phyloP scores from a whole-genome alignment of 2,329 filamentous ascomycete genomes.

The Biscogniauxia mediterranea region DNA sequence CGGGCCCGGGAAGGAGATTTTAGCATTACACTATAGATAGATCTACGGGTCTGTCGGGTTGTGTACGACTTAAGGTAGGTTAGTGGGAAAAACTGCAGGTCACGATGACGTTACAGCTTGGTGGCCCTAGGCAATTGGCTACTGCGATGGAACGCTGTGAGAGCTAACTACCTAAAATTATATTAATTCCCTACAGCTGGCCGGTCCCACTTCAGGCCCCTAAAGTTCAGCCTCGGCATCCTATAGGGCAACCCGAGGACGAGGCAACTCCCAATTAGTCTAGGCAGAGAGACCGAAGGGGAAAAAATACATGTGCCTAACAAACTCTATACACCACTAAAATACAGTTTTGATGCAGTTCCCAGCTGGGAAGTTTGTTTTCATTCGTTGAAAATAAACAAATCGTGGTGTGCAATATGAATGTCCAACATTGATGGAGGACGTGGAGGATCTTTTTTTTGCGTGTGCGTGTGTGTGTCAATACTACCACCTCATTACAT shows the following conservation, averaged over 20 bases:
- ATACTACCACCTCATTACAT: no score
- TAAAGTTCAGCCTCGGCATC: background rate
- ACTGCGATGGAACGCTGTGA: background rate
- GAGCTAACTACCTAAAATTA: background rate
- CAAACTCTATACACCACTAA: background rate
- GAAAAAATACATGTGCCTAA: background rate
- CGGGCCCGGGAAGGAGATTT: background rate
- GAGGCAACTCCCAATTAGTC: background rate
- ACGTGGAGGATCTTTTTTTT: no score
- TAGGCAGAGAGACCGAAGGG: background rate
- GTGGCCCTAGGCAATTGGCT: background rate
- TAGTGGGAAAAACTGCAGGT: background rate
- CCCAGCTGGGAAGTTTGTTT: background rate
- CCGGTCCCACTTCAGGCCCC: background rate
- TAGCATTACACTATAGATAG: background rate
- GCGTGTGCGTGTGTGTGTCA: background rate
- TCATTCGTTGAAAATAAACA: background rate
- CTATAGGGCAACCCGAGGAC: background rate
- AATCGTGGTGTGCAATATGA: background rate
- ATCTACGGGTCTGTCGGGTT: background rate
- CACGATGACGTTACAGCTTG: background rate
- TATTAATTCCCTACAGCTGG: background rate
- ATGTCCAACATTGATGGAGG: background rate
- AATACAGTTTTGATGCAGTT: background rate
- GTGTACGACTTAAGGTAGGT: no score